A percentile compares a stretch with the other conserved stretches of the same genome.
Evolutionary conservation across 129 eudicot species (phyloP).

Genomic region (Centaurea solstitialis): DNA sequence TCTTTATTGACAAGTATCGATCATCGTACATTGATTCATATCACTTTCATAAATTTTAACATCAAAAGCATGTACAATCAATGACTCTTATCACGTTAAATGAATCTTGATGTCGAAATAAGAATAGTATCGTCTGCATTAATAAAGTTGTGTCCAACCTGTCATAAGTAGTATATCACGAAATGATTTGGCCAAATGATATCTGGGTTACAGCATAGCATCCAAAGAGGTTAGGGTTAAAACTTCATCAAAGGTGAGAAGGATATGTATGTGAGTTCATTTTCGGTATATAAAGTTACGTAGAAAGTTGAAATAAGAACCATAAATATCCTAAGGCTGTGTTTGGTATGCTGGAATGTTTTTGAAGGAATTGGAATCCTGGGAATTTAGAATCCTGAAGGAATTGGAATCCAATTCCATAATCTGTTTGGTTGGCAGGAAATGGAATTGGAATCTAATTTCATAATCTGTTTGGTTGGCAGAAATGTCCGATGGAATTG

Average conservation of each 20-base stretch:
- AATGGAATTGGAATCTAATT: too few species aligned
- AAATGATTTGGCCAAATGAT: neutral
- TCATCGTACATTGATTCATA: neutral
- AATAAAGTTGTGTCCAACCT: too few species aligned
- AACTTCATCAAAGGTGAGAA: neutral
- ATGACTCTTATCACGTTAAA: neutral
- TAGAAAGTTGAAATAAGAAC: too few species aligned
- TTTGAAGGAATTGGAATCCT: too few species aligned
- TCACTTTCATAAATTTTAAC: neutral
- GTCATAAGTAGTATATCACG: neutral
- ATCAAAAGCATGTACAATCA: neutral
- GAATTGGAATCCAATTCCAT: too few species aligned
- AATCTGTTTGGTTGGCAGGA: too few species aligned
- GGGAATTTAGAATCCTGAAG: too few species aligned
- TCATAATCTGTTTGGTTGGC: too few species aligned
- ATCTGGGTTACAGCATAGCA: neutral
- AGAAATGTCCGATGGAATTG: too few species aligned
- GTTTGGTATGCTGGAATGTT: too few species aligned
- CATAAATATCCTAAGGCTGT: too few species aligned
- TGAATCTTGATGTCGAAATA: neutral
- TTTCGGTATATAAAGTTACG: too few species aligned
- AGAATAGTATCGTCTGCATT: neutral
- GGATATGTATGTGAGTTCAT: neutral
- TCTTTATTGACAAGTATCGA: neutral
- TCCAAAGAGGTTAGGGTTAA: neutral